Conservation (phyloP, 257 asterid genomes). For the Capsicum chinense region DNA sequence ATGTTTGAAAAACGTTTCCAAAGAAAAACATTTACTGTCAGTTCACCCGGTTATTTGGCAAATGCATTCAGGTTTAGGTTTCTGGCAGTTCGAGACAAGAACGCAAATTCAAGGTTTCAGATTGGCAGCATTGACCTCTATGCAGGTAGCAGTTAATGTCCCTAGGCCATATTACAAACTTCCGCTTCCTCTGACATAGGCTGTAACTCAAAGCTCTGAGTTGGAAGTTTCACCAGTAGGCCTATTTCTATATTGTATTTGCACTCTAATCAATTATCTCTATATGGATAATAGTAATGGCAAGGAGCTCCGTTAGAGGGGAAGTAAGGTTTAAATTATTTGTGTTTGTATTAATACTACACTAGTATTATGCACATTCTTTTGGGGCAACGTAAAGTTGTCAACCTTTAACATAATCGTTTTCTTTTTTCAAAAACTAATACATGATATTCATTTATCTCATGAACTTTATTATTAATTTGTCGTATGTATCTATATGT, state of each 20-base stretch:
- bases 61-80: constrained; percentile 91
- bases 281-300: background rate
- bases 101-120: constrained; percentile 78
- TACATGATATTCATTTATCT: too few species aligned
- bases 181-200: background rate
- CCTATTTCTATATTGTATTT: background rate
- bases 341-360: background rate
- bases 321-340: background rate
- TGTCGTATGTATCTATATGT: too few species aligned
- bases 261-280: background rate
- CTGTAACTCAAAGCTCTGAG: background rate
- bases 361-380: background rate
- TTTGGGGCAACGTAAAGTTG: background rate
- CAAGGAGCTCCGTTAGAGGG: background rate
- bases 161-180: background rate
- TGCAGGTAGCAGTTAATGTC: constrained; percentile 36
- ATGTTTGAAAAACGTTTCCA: constrained; percentile 71
- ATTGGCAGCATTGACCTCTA: constrained; percentile 89
- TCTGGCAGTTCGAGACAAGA: constrained; percentile 63
- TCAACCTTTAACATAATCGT: background rate
- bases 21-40: constrained; percentile 62
- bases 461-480: too few species aligned
- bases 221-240: background rate
- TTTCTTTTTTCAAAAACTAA: background rate
- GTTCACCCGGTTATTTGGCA: constrained; percentile 55